These are phyloP conservation scores for Rhodotorula sp. DNA, from an alignment of 1,284 basidiomycete species.

Conservation along the genomic window DNA sequence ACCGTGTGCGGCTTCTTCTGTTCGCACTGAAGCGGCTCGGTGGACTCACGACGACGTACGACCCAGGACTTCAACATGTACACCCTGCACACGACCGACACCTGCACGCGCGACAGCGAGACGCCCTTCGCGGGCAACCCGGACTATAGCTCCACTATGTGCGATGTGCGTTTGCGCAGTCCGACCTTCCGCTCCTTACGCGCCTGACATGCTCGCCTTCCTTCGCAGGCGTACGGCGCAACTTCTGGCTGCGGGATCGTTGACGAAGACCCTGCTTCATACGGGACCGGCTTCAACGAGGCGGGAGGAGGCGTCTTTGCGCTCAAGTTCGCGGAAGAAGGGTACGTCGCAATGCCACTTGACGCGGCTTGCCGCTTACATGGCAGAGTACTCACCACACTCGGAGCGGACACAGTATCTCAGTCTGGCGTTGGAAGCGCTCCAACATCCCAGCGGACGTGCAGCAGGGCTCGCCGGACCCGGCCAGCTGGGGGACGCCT, in stretches of 20 bases:
- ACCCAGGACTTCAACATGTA: conserved; percentile 37
- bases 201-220: neutral
- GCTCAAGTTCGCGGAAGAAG: conserved; percentile 37
- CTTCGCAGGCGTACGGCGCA: conserved; percentile 32
- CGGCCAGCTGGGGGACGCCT: too few species aligned
- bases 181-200: neutral
- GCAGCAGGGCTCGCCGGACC: too few species aligned
- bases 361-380: too few species aligned
- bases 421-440: too few species aligned
- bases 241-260: conserved; percentile 63
- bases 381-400: too few species aligned
- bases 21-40: neutral
- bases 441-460: too few species aligned
- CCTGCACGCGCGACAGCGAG: conserved; percentile 30
- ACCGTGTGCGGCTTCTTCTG: neutral
- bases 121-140: neutral
- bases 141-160: conserved; percentile 44
- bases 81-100: conserved; percentile 41
- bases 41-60: conserved; percentile 39
- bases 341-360: too few species aligned
- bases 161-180: neutral
- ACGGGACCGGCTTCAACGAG: conserved; percentile 45
- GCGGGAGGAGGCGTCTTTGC: too few species aligned
- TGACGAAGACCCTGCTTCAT: conserved; percentile 39
- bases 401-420: too few species aligned